Evolutionary conservation across 768 basidiomycete species (phyloP).

Genomic region (Boletus patriciae): DNA sequence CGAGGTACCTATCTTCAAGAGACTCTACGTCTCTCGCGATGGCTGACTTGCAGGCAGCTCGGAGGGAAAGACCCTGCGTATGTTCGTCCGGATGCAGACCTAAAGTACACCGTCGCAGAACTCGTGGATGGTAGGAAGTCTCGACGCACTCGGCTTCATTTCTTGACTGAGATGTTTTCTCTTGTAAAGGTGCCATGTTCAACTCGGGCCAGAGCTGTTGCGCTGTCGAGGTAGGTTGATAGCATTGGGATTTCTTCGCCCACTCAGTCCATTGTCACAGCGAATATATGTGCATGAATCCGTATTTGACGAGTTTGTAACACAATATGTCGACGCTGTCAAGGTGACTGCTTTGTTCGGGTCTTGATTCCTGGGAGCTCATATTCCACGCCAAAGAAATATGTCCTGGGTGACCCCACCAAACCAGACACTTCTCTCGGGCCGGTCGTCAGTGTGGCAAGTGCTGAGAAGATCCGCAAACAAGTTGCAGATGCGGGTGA

Average conservation of each 20-base stretch:
- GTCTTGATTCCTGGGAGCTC: background rate
- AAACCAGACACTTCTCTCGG: slow-evolving; percentile 75
- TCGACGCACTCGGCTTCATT: background rate
- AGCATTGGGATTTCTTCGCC: background rate
- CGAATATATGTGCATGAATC: slow-evolving; percentile 92
- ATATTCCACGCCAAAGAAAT: slow-evolving; percentile 46
- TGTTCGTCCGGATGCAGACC: slow-evolving; percentile 81
- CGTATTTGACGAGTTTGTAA: slow-evolving; percentile 77
- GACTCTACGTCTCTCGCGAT: background rate
- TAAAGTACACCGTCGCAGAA: slow-evolving; percentile 79
- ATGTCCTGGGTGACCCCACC: slow-evolving; percentile 87
- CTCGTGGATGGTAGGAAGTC: slow-evolving; percentile 81
- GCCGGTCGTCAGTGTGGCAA: slow-evolving; percentile 87
- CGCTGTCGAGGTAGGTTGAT: slow-evolving; percentile 68
- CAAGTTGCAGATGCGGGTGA: slow-evolving; percentile 84
- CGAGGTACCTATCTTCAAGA: slow-evolving; percentile 51
- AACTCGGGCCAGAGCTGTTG: slow-evolving; percentile 99
- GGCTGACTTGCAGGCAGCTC: slow-evolving; percentile 50
- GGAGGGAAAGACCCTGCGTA: slow-evolving; percentile 99
- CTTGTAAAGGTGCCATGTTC: slow-evolving; percentile 75
- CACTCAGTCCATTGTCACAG: slow-evolving; percentile 35
- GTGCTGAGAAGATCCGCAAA: slow-evolving; percentile 80
- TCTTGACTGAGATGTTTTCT: background rate
- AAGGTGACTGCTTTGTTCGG: slow-evolving; percentile 47
- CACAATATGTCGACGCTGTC: slow-evolving; percentile 66